Percentiles rank a stretch among this genome's conserved stretches.
Conservation (phyloP, 257 asterid genomes). For the Solanum pinnatisectum region DNA sequence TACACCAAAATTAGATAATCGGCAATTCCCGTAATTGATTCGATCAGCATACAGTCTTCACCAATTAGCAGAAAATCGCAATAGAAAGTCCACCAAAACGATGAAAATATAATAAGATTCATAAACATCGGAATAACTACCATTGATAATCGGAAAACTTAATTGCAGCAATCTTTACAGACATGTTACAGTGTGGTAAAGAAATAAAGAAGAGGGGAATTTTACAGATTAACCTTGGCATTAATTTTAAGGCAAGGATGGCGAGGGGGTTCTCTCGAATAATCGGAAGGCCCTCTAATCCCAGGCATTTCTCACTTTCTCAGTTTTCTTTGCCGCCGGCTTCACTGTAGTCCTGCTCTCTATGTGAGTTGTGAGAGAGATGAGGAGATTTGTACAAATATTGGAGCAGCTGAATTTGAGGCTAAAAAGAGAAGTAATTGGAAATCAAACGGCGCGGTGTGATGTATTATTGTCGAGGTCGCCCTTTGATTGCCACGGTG, state of each 20-base stretch:
- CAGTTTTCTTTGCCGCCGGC: not conserved
- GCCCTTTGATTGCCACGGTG: not conserved
- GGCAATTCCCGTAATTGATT: not conserved
- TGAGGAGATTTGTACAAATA: not conserved
- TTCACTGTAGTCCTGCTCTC: not conserved
- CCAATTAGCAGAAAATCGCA: not conserved
- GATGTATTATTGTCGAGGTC: not conserved
- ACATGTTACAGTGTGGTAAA: not conserved
- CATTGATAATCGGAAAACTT: not conserved
- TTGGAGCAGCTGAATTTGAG: not conserved
- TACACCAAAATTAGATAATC: constrained; percentile 9
- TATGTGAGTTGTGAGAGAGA: not conserved
- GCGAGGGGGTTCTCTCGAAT: constrained; percentile 70
- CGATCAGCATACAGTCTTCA: not conserved
- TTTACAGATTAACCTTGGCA: constrained; percentile 43
- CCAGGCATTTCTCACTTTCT: constrained; percentile 65
- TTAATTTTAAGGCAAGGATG: constrained; percentile 66
- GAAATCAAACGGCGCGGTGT: not conserved
- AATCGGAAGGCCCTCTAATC: constrained; percentile 68
- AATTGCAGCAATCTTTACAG: not conserved
- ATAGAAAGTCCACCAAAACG: not conserved
- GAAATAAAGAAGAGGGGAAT: not conserved
- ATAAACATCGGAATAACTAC: not conserved
- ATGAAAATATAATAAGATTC: not conserved
- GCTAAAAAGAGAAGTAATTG: not conserved